Evolutionary conservation across 148 eudicot species (phyloP), one percentile per base, ranked within the genome.

Genomic region (Cornus suecica): DNA sequence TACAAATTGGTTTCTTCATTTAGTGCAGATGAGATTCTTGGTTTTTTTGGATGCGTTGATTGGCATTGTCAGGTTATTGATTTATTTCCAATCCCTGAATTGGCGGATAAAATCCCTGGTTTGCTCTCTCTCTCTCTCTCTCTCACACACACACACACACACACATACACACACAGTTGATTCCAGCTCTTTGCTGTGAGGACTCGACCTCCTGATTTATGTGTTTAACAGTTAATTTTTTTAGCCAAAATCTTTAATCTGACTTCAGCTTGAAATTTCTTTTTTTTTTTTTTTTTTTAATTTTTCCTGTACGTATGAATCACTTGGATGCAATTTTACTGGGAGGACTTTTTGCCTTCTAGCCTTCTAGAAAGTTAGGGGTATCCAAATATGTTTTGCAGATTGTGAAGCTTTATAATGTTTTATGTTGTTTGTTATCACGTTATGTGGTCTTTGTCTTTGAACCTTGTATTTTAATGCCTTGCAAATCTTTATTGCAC

Each of bases 81-180:
- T 28, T 42, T 80, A 27, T 26, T 72, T 18, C 45, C 41, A 20
- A 18, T 52, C 27, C 80, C 66, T 58, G 80, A 80, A 14, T 42
- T 80, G 73, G 65, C 30, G 67, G 26, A 80, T 67, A 30, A 80
- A 23, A 27, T 78, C 51, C 77, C 77, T 24, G 27, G 84, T 81
- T 68, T 3, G 77, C 13, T 68, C 64, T 80, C 65, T 70, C 70
- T 70, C 25, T 25, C 60, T 51, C 25, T 71, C 42, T 45, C 42
- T 37, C 42, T 37, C 42, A 37, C 9, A n/a, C n/a, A n/a, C n/a
- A n/a, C n/a, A n/a, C n/a, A n/a, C n/a, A n/a, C n/a, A n/a, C n/a
- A n/a, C n/a, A n/a, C n/a, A n/a, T n/a, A n/a, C n/a, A n/a, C 42
- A 6, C 7, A 6, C 2, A 29, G 42, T 25, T 54, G 25, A 69